Evolutionary conservation across 495 filamentous ascomycete genomes (phyloP).

Genomic region (Aspergillus sclerotioniger): DNA sequence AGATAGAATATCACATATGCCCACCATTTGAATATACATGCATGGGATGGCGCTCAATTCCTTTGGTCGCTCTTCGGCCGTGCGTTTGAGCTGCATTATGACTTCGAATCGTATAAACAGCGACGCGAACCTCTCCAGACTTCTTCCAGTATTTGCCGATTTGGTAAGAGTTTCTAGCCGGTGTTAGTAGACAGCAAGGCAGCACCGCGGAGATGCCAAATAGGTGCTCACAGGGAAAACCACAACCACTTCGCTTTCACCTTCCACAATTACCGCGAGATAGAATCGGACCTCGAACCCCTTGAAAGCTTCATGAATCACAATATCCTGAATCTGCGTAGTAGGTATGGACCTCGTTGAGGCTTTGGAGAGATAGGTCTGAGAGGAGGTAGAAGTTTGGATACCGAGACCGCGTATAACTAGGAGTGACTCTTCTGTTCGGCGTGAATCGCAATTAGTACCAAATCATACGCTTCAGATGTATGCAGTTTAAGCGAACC

Average conservation of each 20-base stretch:
- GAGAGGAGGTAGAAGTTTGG: conserved; percentile 72
- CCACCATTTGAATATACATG: conserved; percentile 10
- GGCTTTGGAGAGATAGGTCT: conserved; percentile 60
- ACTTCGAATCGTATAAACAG: conserved; percentile 71
- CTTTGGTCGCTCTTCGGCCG: background rate
- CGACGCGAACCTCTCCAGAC: conserved; percentile 80
- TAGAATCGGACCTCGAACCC: conserved; percentile 92
- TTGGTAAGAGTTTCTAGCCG: conserved; percentile 61
- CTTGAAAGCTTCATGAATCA: conserved; percentile 93
- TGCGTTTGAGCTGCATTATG: conserved; percentile 20
- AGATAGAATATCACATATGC: conserved; percentile 25
- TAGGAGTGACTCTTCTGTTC: conserved; percentile 76
- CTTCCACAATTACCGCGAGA: conserved; percentile 85
- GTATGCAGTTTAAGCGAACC: conserved; percentile 30
- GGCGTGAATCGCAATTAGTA: conserved; percentile 23
- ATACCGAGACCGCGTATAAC: conserved; percentile 88
- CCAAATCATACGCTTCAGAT: background rate
- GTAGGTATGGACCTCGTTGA: conserved; percentile 91
- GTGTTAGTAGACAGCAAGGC: background rate
- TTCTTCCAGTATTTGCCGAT: conserved; percentile 66
- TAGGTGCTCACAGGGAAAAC: conserved; percentile 72
- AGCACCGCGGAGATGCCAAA: background rate
- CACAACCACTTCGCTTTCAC: conserved; percentile 83
- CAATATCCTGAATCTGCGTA: conserved; percentile 82
- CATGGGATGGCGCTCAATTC: conserved; percentile 4